Evolutionary conservation across 345 rosid genomes (phyloP).

Genomic region (Xanthoceras sorbifolium): DNA sequence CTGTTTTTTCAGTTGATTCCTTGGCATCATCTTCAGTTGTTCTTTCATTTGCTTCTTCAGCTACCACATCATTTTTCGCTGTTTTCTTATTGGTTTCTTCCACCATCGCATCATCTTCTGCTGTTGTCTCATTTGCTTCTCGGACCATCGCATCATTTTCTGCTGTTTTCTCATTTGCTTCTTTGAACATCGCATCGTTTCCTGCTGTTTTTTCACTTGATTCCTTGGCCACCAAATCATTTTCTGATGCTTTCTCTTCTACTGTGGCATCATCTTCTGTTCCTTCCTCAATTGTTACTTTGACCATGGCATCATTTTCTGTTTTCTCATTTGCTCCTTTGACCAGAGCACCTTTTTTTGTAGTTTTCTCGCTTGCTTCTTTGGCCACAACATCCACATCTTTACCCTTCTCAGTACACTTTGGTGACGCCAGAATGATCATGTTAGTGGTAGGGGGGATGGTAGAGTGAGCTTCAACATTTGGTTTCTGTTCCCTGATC

Average conservation of each 20-base stretch:
- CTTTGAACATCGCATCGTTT: background rate
- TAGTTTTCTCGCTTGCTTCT: background rate
- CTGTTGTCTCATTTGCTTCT: background rate
- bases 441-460: background rate
- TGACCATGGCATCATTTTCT: background rate
- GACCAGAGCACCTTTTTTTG: background rate
- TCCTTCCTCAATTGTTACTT: background rate
- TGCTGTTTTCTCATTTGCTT: background rate
- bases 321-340: background rate
- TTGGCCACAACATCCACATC: background rate
- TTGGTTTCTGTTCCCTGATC: slow-evolving; percentile 24
- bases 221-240: background rate
- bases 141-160: background rate
- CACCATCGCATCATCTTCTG: background rate
- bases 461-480: slow-evolving; percentile 4
- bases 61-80: background rate
- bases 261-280: background rate
- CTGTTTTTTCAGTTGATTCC: background rate
- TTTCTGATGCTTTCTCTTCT: background rate
- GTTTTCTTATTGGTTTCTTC: background rate
- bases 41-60: background rate
- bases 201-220: background rate
- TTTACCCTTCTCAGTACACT: slow-evolving; percentile 4
- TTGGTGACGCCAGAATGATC: background rate
- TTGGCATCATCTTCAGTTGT: too few species aligned